phyloP scores from a whole-genome alignment of 495 filamentous ascomycete genomes.

The Penicillium egyptiacum region DNA sequence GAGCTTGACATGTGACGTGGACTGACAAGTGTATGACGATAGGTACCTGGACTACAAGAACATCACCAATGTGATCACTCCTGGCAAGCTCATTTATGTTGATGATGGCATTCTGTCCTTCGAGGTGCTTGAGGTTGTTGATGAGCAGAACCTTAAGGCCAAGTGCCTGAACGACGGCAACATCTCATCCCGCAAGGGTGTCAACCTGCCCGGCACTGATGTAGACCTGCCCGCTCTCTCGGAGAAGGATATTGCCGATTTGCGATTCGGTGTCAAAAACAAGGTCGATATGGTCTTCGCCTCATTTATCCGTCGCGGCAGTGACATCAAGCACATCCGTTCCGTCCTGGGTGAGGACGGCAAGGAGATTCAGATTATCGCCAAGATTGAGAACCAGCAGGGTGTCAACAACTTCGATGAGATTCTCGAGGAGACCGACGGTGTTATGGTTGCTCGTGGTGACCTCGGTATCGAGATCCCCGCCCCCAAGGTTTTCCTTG shows the following conservation, averaged over 20 bases:
- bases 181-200: constrained; percentile 97
- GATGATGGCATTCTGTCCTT: constrained; percentile 97
- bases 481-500: constrained; percentile 95
- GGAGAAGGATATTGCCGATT: constrained; percentile 95
- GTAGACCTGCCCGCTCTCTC: constrained; percentile 96
- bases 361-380: constrained; percentile 97
- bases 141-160: constrained; percentile 82
- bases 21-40: constrained; percentile 19
- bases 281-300: constrained; percentile 98
- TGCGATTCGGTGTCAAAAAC: constrained; percentile 96
- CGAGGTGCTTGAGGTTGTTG: constrained; percentile 81
- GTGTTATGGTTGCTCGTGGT: constrained; percentile 99
- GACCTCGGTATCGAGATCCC: constrained; percentile 98
- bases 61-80: constrained; percentile 94
- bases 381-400: constrained; percentile 99
- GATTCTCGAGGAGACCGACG: constrained; percentile 93
- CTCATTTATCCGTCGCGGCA: constrained; percentile 92
- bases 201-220: constrained; percentile 97
- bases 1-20: background rate
- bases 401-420: constrained; percentile 99
- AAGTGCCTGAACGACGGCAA: constrained; percentile 93
- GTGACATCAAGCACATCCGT: constrained; percentile 89
- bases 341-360: constrained; percentile 89
- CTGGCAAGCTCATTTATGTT: constrained; percentile 96
- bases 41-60: constrained; percentile 99